phyloP scores from a whole-genome alignment of 768 basidiomycete species.

The Leccinum pellstonianum region DNA sequence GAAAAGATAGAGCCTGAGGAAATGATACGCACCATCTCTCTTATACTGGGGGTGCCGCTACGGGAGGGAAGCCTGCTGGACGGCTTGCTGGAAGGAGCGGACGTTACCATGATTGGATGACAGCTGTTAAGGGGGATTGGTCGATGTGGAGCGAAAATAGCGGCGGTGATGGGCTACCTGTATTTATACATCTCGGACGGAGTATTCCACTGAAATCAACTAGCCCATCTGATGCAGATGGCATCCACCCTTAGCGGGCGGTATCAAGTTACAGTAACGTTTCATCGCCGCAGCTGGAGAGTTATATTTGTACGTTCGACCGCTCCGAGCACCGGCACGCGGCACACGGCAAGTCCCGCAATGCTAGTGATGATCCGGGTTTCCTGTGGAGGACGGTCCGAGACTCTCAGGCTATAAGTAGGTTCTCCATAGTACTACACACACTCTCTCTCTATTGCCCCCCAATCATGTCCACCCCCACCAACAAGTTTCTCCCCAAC shows the following conservation, averaged over 20 bases:
- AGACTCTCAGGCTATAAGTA: constrained; percentile 3
- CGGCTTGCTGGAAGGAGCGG: constrained; percentile 26
- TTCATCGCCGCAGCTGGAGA: background rate
- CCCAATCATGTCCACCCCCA: constrained; percentile 21
- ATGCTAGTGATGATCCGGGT: background rate
- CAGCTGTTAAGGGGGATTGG: constrained; percentile 9
- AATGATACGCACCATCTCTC: constrained; percentile 40
- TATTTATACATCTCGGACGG: constrained; percentile 23
- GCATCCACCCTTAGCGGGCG: too few relatives aligned
- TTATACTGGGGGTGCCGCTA: constrained; percentile 40
- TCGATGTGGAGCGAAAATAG: constrained; percentile 13
- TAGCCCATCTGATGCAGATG: background rate
- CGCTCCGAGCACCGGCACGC: too few relatives aligned
- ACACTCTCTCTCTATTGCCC: background rate
- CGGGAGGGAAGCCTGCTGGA: constrained; percentile 36
- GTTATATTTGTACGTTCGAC: background rate
- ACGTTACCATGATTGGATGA: constrained; percentile 17
- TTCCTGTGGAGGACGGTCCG: background rate
- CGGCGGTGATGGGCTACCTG: constrained; percentile 1
- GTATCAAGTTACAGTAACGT: too few relatives aligned
- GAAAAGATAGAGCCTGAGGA: background rate
- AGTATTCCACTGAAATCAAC: background rate
- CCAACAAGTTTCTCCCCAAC: constrained; percentile 39
- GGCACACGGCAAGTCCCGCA: constrained; percentile 12
- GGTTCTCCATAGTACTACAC: background rate